Evolutionary conservation across 768 basidiomycete species (phyloP), one percentile per base, ranked within the genome.

Genomic region (Pisolithus marmoratus): DNA sequence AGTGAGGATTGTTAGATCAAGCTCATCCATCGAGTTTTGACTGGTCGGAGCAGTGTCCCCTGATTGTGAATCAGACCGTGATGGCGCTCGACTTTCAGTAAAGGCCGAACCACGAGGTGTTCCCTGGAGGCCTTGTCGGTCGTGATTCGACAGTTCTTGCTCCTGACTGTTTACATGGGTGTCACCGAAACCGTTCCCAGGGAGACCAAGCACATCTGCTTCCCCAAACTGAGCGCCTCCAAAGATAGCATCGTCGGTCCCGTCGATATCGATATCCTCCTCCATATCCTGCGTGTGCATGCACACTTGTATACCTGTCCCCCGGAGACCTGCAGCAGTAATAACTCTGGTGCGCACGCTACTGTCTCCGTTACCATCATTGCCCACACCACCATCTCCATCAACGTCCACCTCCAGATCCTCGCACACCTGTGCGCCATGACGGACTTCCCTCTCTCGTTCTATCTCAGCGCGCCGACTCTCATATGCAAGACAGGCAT

Each of bases 231-330:
- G 90, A 1, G 78, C 74, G 17, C 79, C 77, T 1, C 89, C 89
- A 60, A 81, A 92, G 1, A 76, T 59, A 3, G 63, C 76, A 50
- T 82, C 75, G 61, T 89, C 88, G 50, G 87, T 86, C 3, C 89
- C 88, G 51, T 90, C 89, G 9, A 90, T 72, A 52, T 92, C 90
- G 9, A 91, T 74, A 43, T 90, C 89, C 17, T 86, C 88, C 27
- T 92, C 90, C 2, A 87, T 76, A 53, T 90, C 87, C 53, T 75
- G 70, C 17, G 76, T 72, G n/a, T 74, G 64, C 23, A 69, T 70
- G 38, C 85, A 82, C 8, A 81, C 75, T 52, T 81, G 75, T 63
- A 90, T 88, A n/a, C 90, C 90, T 7, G 81, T 79, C 12, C 86
- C 87, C 58, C 67, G 64, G 52, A 68, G 61, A 56, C 63, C 72